Conservation (phyloP, 768 basidiomycete genomes). For the Kwoniella pini region DNA sequence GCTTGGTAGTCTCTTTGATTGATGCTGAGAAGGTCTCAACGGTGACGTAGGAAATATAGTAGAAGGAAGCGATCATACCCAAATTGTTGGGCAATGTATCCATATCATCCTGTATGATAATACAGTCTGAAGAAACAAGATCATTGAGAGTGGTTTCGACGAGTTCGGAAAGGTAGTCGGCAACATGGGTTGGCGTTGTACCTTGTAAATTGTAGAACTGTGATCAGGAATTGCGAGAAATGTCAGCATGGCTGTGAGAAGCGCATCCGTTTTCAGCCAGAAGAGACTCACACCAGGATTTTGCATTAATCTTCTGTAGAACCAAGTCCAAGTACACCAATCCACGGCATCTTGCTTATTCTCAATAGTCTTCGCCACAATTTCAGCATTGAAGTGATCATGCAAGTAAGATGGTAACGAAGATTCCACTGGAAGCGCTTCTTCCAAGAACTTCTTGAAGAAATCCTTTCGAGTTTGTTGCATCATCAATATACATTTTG, state of each 20-base stretch:
- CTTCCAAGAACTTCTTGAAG: slow-evolving; percentile 96
- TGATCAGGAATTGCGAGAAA: not conserved
- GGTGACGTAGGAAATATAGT: slow-evolving; percentile 71
- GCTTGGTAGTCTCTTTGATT: slow-evolving; percentile 91
- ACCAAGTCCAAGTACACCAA: slow-evolving; percentile 95
- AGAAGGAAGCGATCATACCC: slow-evolving; percentile 86
- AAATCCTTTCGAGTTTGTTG: slow-evolving; percentile 98
- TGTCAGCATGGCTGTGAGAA: not conserved
- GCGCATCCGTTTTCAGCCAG: not conserved
- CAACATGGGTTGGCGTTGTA: slow-evolving; percentile 91
- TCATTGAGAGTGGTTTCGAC: slow-evolving; percentile 92
- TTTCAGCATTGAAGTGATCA: slow-evolving; percentile 97
- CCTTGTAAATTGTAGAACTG: slow-evolving; percentile 63
- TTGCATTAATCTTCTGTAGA: slow-evolving; percentile 95
- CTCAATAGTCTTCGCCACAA: slow-evolving; percentile 96
- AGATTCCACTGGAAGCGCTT: slow-evolving; percentile 96
- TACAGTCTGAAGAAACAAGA: slow-evolving; percentile 91
- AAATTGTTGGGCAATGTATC: slow-evolving; percentile 79
- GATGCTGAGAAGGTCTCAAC: slow-evolving; percentile 97
- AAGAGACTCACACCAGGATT: slow-evolving; percentile 63
- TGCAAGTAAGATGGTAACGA: slow-evolving; percentile 89
- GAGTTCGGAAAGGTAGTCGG: slow-evolving; percentile 91
- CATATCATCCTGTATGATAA: slow-evolving; percentile 90
- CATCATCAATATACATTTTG: slow-evolving; percentile 94
- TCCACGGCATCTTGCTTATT: slow-evolving; percentile 94